Evolutionary conservation across 345 rosid species (phyloP).

Genomic region (Xanthoceras sorbifolium): DNA sequence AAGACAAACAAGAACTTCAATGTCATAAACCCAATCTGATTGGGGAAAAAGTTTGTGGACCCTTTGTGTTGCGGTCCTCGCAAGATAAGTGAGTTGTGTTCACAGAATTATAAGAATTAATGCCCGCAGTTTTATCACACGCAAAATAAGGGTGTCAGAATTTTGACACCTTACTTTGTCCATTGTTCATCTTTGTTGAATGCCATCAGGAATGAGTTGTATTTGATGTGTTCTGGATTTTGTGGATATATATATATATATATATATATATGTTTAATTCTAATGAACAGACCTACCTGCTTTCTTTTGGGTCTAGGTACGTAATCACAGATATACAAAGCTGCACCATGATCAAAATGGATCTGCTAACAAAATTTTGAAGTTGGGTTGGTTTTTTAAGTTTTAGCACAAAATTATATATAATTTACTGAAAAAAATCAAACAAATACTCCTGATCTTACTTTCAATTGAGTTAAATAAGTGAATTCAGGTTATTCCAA

Average conservation of each 20-base stretch:
- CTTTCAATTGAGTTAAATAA: neutral
- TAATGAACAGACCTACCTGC: neutral
- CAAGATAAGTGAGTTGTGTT: slow-evolving; percentile 17
- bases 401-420: neutral
- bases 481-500: too few species aligned
- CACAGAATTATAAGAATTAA: neutral
- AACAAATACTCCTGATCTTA: neutral
- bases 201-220: slow-evolving; percentile 5
- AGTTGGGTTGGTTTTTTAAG: neutral
- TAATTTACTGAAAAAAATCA: too few species aligned
- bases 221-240: neutral
- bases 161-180: slow-evolving; percentile 18
- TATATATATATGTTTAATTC: neutral
- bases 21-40: neutral
- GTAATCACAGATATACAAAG: neutral
- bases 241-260: neutral
- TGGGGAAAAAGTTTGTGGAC: slow-evolving; percentile 16
- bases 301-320: neutral
- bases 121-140: slow-evolving; percentile 5
- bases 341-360: neutral
- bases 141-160: neutral
- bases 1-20: slow-evolving; percentile 3
- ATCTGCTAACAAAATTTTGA: neutral
- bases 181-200: neutral
- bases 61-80: slow-evolving; percentile 13